A percentile compares a stretch with the other conserved stretches of the same genome.
These are phyloP conservation scores for Mortierella hygrophila DNA, from an alignment of 192 early-diverging fungal species.

Conservation along the genomic window DNA sequence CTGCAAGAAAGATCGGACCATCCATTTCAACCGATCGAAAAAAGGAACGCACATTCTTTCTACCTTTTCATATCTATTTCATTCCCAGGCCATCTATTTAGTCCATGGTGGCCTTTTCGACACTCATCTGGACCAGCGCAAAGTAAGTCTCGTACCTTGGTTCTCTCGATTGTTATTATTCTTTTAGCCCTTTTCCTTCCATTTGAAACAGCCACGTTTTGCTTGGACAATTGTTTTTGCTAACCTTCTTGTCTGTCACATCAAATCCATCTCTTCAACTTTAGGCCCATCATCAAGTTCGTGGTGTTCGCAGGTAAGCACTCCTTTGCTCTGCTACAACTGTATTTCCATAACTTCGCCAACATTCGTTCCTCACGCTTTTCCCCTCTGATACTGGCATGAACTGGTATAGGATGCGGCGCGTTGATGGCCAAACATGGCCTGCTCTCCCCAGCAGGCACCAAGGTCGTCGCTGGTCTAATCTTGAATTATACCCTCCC, in stretches of 20 bases:
- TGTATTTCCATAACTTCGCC: too few species aligned
- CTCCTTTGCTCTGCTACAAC: not conserved
- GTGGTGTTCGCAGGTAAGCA: slow-evolving; percentile 40
- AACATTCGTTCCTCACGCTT: not conserved
- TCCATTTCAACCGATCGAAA: not conserved
- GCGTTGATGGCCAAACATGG: slow-evolving; percentile 52
- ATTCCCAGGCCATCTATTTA: not conserved
- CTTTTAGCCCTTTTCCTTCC: not conserved
- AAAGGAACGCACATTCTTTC: not conserved
- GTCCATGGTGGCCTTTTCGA: slow-evolving; percentile 30
- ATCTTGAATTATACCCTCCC: slow-evolving; percentile 51
- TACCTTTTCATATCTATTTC: too few species aligned
- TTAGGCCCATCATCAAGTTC: slow-evolving; percentile 53
- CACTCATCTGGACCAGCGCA: slow-evolving; percentile 30
- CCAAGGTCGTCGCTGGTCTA: slow-evolving; percentile 44
- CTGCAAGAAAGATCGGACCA: not conserved
- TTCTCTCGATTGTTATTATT: too few species aligned
- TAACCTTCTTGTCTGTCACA: not conserved
- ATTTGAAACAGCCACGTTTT: not conserved
- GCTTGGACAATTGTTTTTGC: not conserved
- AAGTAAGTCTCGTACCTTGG: slow-evolving; percentile 12
- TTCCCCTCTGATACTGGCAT: not conserved
- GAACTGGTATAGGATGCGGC: slow-evolving; percentile 30
- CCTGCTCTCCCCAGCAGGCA: slow-evolving; percentile 40
- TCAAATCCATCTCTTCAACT: not conserved